A percentile compares a stretch with the other conserved stretches of the same genome.
phyloP scores from a whole-genome alignment of 2,329 filamentous ascomycete species.

The Colletotrichum sp. region DNA sequence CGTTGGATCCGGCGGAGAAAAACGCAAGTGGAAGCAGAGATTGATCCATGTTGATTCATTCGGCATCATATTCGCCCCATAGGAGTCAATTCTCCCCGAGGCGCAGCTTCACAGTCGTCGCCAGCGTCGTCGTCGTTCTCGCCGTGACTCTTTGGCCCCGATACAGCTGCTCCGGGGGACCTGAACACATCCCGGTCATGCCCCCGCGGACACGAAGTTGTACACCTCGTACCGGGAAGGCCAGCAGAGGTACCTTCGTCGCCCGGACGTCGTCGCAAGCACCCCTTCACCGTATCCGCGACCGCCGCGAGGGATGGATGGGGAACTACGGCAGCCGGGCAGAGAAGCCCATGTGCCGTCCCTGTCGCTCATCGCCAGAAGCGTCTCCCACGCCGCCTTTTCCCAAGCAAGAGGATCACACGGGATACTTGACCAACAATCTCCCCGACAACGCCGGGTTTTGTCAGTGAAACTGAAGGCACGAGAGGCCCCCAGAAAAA shows the following conservation, averaged over 20 bases:
- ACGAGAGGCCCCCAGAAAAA: not conserved
- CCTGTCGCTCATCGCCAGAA: constrained; percentile 20
- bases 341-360: constrained; percentile 11
- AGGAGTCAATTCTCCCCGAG: not conserved
- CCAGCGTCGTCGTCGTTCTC: not conserved
- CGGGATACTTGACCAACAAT: not conserved
- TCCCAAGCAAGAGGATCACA: not conserved
- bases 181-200: not conserved
- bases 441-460: constrained; percentile 11
- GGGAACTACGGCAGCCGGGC: not conserved
- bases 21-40: not conserved
- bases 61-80: constrained; percentile 2
- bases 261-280: not conserved
- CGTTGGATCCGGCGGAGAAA: not conserved
- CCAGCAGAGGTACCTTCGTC: not conserved
- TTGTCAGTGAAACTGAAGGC: constrained; percentile 3
- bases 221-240: not conserved
- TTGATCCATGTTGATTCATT: constrained; percentile 10
- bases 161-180: not conserved
- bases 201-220: not conserved
- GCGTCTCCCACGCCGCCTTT: not conserved
- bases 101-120: constrained; percentile 9
- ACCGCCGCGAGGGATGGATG: not conserved
- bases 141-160: not conserved
- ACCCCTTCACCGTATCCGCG: constrained; percentile 14